Evolutionary conservation across 2,329 filamentous ascomycete species (phyloP), one percentile per base, ranked within the genome.

Genomic region (Colletotrichum eremochloae): DNA sequence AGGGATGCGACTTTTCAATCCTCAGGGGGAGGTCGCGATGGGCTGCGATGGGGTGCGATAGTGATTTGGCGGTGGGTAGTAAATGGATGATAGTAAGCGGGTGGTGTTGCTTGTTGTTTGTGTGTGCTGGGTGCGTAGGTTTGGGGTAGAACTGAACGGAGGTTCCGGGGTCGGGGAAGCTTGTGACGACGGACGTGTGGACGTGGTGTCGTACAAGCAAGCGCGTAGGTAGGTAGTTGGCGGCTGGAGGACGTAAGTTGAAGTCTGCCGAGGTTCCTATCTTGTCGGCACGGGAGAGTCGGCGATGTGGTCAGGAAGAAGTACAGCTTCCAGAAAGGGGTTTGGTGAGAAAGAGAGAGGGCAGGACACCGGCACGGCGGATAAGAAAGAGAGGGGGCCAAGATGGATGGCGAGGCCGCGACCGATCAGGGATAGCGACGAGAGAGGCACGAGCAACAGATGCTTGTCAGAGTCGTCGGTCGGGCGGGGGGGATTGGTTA

Each of bases 121-220:
- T 29, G 36, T 44, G 20, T 31, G 56, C 55, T 55, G 33, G 36
- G 42, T 50, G 44, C 18, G 44, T 33, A 15, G 3, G 58, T 58
- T 52, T 40, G 44, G 60, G 52, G 48, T 57, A 44, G 53, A 36
- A 48, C 36, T 63, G 65, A 65, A 44, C 69, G 58, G 66, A 66
- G 44, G 53, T 64, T 66, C 60, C 55, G 67, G 60, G 66, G 70
- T 60, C 48, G 55, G 48, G 60, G 67, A 72, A 70, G 70, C 70
- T 72, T 69, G 60, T 72, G 66, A 60, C 55, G 50, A 61, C 55
- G 24, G 24, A 24, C 24, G 24, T 24, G 48, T 57, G 56, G 44
- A 52, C 29, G 44, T 65, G 29, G 48, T 62, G 65, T 62, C 15
- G 42, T 20, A 44, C 42, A 53, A 15, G 55, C 52, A n/a, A 24